A percentile compares a stretch with the other conserved stretches of the same genome.
Conservation (phyloP, 169 alveolate species). For the Plasmodium falciparum region DNA sequence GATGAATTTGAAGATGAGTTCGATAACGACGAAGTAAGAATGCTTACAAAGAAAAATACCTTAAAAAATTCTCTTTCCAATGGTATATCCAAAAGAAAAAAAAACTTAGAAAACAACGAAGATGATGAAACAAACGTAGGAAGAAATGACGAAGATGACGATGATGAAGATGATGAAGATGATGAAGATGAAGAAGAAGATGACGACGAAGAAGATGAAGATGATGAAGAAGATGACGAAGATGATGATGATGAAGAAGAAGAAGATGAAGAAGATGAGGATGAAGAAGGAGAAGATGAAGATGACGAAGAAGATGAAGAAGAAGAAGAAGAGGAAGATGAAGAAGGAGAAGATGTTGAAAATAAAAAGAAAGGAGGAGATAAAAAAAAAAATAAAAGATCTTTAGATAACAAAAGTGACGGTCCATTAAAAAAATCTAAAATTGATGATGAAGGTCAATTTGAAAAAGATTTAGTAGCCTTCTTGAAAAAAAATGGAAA, state of each 20-base stretch:
- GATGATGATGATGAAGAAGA: constrained; percentile 82
- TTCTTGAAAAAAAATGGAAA: constrained; percentile 88
- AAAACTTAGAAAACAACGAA: constrained; percentile 20
- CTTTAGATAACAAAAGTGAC: constrained; percentile 51
- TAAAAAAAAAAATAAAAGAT: constrained; percentile 77
- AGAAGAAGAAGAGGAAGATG: constrained; percentile 84
- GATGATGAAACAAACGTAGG: constrained; percentile 65
- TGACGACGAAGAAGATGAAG: constrained; percentile 75
- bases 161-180: constrained; percentile 76
- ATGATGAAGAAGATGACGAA: constrained; percentile 82
- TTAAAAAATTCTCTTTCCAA: constrained; percentile 45
- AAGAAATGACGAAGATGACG: constrained; percentile 77
- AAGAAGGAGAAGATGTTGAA: constrained; percentile 80
- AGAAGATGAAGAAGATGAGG: constrained; percentile 80
- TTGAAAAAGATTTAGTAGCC: constrained; percentile 83
- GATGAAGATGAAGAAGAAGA: constrained; percentile 78
- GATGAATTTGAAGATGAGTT: constrained; percentile 84
- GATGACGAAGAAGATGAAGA: constrained; percentile 90
- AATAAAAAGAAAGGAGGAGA: constrained; percentile 82
- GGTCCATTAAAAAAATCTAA: constrained; percentile 60
- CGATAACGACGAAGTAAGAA: constrained; percentile 86
- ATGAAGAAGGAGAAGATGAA: constrained; percentile 80
- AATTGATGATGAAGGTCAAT: constrained; percentile 74
- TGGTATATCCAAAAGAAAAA: constrained; percentile 38
- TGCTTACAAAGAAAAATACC: constrained; percentile 79